Base-by-base conservation (phyloP, 495 filamentous ascomycete species). In the Podospora australis region DNA sequence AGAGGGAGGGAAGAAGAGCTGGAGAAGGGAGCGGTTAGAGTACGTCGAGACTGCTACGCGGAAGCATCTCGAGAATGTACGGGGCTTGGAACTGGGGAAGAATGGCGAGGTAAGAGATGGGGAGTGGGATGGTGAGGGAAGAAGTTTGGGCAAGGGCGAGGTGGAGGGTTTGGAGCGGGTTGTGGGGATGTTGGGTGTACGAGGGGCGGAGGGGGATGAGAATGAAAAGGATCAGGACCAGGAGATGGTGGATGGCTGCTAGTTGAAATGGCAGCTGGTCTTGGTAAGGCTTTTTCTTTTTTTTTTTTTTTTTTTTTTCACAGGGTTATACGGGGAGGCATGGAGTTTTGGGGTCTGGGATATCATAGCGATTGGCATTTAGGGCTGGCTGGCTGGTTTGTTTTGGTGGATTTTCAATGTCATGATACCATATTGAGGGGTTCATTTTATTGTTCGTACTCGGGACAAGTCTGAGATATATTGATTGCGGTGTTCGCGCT, bases 21-120 rank as follows among this genome's bases (percentile, higher is more conserved):
- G 63, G 74, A 59, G 63, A 68, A 77, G 69, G 69, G 67, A 87
- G 58, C 67, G 88, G 50, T 69, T 79, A 42, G 78, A 83, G 53
- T 94, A 92, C 66, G 82, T 92, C 38, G 88, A 94, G 66, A 73
- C 74, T 46, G 78, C 87, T 48, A 73, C 78, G 17, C 62, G 74
- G 25, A 67, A 70, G 39, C 78, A 82, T 63, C 60, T 83, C 36
- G 74, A 81, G 64, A 67, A 60, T 11, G 69, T 70, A 20, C 56
- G 74, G 39, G 78, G 79, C 7, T 51, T 83, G 52, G 74, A 81
- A 65, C 56, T 84, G 36, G 78, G 73, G 1, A 59, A 59, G 19
- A 55, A 71, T 32, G 80, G 80, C 9, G 78, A 77, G 57, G 70
- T 82, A 16, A 69, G 74, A 40, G 77, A 81, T 53, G 80, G 77